Percentiles rank a stretch among this genome's conserved stretches.
These are phyloP conservation scores for Ceratocystis diversiconidia DNA, from an alignment of 2,329 filamentous ascomycete species.

Conservation along the genomic window DNA sequence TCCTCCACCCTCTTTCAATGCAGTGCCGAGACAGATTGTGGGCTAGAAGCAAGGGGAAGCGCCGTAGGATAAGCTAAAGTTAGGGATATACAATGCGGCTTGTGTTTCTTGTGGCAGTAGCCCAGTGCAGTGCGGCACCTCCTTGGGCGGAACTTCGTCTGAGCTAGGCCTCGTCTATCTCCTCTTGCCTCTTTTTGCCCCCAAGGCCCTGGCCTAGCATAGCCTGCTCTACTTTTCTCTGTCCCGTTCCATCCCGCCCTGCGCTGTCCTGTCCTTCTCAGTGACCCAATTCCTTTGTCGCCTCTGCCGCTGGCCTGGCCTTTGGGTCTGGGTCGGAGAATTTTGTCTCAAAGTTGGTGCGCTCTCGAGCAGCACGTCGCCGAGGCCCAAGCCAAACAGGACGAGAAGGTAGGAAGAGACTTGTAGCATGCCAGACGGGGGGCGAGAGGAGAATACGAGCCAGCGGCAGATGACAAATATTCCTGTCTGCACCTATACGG, in stretches of 20 bases:
- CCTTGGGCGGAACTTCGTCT: too few relatives aligned
- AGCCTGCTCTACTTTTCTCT: too few relatives aligned
- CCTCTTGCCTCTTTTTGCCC: too few relatives aligned
- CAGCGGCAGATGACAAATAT: neutral
- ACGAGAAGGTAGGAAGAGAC: neutral
- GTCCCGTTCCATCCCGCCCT: too few relatives aligned
- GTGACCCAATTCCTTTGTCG: neutral
- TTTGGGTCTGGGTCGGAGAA: slow-evolving; percentile 1
- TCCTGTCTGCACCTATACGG: neutral
- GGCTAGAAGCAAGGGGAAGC: neutral
- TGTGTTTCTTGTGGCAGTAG: neutral
- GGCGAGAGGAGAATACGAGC: neutral
- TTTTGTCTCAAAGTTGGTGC: slow-evolving; percentile 5
- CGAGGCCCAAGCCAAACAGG: neutral
- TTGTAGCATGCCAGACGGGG: neutral
- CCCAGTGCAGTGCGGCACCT: too few relatives aligned
- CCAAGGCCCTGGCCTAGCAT: too few relatives aligned
- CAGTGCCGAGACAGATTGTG: neutral
- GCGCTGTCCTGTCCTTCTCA: neutral
- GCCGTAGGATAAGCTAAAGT: neutral
- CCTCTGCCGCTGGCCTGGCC: neutral
- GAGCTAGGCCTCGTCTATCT: too few relatives aligned
- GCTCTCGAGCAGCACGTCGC: slow-evolving; percentile 1
- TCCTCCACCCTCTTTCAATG: neutral
- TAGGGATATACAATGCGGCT: neutral